Percentiles rank a stretch among this genome's conserved stretches.
Evolutionary conservation across 176 grass and related monocot species (phyloP).

Genomic region (Pontederia paniculata): DNA sequence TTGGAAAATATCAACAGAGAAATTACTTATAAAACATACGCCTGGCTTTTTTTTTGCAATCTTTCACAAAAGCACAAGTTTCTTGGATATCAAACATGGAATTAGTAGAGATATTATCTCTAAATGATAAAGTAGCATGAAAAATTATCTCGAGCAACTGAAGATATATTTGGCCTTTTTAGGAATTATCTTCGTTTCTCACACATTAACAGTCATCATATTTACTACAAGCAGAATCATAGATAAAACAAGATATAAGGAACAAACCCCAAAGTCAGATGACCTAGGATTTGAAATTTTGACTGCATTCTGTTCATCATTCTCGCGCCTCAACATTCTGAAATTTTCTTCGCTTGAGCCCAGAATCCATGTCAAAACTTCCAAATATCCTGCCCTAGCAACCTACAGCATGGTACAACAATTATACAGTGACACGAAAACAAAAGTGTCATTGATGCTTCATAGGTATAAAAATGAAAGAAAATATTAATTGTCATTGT

Average conservation of each 20-base stretch:
- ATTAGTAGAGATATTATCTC: too few relatives aligned
- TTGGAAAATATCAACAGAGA: too few relatives aligned
- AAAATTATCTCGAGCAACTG: too few relatives aligned
- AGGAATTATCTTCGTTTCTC: neutral
- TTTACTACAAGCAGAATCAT: conserved; percentile 12
- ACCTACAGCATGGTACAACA: conserved; percentile 26
- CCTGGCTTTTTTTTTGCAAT: too few relatives aligned
- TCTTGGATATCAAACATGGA: too few relatives aligned
- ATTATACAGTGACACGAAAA: neutral
- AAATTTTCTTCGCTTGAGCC: conserved; percentile 92
- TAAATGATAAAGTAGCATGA: too few relatives aligned
- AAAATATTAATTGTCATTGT: too few relatives aligned
- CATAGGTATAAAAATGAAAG: too few relatives aligned
- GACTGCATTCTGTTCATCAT: conserved; percentile 80
- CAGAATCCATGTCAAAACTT: conserved; percentile 87
- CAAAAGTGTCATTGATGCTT: neutral
- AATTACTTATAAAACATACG: too few relatives aligned
- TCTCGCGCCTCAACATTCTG: conserved; percentile 59
- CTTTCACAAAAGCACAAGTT: too few relatives aligned
- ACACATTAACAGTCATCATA: neutral
- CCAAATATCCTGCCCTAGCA: conserved; percentile 93
- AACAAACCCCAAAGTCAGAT: conserved; percentile 85
- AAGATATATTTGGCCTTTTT: too few relatives aligned
- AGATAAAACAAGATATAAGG: neutral
- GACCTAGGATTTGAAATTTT: conserved; percentile 81